phyloP scores from a whole-genome alignment of 805 yeast species.

The Metschnikowia shivogae region DNA sequence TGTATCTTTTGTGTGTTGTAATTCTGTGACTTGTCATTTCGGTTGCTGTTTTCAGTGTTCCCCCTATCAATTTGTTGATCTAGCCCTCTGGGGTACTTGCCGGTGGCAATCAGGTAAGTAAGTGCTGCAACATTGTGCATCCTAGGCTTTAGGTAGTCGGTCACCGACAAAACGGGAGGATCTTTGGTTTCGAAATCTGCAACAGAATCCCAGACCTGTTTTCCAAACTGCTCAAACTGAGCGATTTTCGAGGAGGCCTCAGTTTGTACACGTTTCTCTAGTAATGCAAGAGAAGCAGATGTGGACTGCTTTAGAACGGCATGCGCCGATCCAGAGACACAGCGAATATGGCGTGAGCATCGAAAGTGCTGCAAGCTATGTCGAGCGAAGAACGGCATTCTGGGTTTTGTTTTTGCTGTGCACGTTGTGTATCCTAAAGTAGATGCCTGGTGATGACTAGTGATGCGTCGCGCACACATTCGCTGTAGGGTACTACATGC shows the following conservation, averaged over 20 bases:
- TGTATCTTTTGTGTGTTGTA: neutral
- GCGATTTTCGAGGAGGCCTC: neutral
- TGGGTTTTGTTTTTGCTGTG: too few species aligned
- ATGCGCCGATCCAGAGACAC: neutral
- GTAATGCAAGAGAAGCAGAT: neutral
- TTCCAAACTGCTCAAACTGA: neutral
- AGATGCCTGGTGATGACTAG: neutral
- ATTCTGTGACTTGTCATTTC: too few species aligned
- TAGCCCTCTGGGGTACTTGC: slow-evolving; percentile 4
- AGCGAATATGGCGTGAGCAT: neutral
- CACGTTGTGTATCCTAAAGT: neutral
- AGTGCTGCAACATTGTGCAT: slow-evolving; percentile 5
- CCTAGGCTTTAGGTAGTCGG: slow-evolving; percentile 9
- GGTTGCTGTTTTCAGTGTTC: too few species aligned
- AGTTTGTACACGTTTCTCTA: neutral
- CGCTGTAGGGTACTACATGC: too few species aligned
- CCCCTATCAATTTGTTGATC: neutral
- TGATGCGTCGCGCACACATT: neutral
- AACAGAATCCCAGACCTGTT: neutral
- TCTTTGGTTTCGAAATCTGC: neutral
- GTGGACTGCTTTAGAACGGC: neutral
- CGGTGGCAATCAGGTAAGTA: slow-evolving; percentile 7
- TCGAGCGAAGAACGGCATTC: neutral
- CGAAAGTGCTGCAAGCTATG: neutral
- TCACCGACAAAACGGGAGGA: neutral